A percentile compares a stretch with the other conserved stretches of the same genome.
phyloP scores from a whole-genome alignment of 75 land plant genomes.

The Adiantum capillusveneris region DNA sequence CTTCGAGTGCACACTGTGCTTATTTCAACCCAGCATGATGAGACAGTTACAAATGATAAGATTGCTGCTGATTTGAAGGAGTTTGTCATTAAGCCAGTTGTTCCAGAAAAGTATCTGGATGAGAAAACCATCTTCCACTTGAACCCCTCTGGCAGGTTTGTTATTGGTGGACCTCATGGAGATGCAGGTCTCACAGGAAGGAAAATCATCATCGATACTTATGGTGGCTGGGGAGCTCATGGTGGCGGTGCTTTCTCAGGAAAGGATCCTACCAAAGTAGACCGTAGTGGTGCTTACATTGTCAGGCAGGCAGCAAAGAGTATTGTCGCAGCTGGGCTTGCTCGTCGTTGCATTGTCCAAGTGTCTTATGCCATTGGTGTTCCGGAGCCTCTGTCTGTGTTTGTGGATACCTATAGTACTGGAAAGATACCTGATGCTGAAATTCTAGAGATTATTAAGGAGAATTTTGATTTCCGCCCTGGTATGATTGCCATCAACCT shows the following conservation, averaged over 20 bases:
- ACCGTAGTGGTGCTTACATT: constrained; percentile 54
- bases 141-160: constrained; percentile 58
- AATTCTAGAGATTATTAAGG: constrained; percentile 51
- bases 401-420: constrained; percentile 57
- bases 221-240: too few relatives aligned
- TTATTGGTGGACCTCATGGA: constrained; percentile 69
- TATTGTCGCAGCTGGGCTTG: constrained; percentile 55
- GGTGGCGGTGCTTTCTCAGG: too few relatives aligned
- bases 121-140: too few relatives aligned
- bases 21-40: too few relatives aligned
- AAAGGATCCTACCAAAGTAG: too few relatives aligned
- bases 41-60: too few relatives aligned
- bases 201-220: too few relatives aligned
- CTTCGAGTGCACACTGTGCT: too few relatives aligned
- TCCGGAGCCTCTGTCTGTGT: constrained; percentile 59
- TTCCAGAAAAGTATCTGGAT: constrained; percentile 38
- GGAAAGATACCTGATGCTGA: constrained; percentile 53
- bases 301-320: constrained; percentile 68
- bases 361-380: constrained; percentile 63
- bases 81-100: constrained; percentile 50
- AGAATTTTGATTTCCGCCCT: constrained; percentile 62
- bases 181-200: constrained; percentile 72
- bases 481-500: constrained; percentile 65
- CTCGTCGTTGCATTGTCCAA: constrained; percentile 54
- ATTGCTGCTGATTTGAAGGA: too few relatives aligned